Percentiles rank a stretch among this genome's conserved stretches.
phyloP scores from a whole-genome alignment of 257 asterid species.

The Linaria vulgaris region DNA sequence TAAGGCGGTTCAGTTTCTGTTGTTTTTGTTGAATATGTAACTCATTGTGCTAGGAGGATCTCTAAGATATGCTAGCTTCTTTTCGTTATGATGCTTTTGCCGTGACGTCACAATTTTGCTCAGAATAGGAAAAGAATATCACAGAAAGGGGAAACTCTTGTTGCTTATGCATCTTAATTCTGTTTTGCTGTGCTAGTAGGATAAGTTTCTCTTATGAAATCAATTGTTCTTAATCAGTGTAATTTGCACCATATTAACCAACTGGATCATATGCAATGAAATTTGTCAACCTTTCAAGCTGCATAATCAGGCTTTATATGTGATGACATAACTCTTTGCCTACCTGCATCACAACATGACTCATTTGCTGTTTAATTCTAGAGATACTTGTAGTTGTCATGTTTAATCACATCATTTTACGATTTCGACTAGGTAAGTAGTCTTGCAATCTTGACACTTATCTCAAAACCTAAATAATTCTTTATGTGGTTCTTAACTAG shows the following conservation, averaged over 20 bases:
- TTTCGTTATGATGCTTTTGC: background rate
- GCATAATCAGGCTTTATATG: background rate
- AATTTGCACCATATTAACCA: background rate
- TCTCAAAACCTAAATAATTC: background rate
- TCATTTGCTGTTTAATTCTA: background rate
- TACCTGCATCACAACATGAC: slow-evolving; percentile 4
- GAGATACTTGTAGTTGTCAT: background rate
- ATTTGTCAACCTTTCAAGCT: background rate
- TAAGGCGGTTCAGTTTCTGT: slow-evolving; percentile 14
- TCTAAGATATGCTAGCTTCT: too few species aligned
- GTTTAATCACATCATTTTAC: background rate
- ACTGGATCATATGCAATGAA: background rate
- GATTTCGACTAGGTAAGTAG: background rate
- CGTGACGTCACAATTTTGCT: background rate
- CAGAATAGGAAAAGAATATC: too few species aligned
- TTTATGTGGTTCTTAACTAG: background rate
- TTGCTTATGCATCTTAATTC: too few species aligned
- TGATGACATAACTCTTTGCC: background rate
- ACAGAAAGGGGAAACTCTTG: too few species aligned
- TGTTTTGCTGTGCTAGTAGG: background rate
- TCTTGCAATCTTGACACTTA: background rate
- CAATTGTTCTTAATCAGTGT: background rate
- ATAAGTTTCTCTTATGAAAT: background rate
- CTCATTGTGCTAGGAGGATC: background rate
- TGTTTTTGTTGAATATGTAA: background rate